Base-by-base conservation (phyloP, 1,284 basidiomycete genomes). In the Vanrija sp. region DNA sequence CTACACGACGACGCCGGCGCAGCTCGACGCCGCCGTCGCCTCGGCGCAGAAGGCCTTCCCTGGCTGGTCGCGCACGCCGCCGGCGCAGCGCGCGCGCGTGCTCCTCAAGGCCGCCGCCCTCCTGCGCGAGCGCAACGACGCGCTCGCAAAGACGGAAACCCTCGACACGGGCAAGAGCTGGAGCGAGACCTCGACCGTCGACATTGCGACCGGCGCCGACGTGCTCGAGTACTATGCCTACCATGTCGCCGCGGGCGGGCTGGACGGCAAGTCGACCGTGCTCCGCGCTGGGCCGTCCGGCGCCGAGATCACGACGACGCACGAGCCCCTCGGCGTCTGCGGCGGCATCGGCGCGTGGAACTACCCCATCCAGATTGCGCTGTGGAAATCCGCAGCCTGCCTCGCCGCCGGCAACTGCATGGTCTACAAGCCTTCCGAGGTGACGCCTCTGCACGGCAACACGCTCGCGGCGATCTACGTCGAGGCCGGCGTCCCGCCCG, bases 271-370 rank as follows among this genome's bases (percentile, higher is more conserved):
- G 54, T 42, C 54, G 35, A 56, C 54, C 8, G 43, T 56, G 6
- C 51, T 59, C 5, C 54, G 57, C 12, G 19, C 41, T 5, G 53
- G 53, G 4, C 31, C 45, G 1, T 7, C 10, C 7, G 49, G 52
- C 3, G 58, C 50, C 3, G 39, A 38, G 31, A 45, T 60, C 23
- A 53, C 56, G 45, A 61, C 59, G 6, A 38, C 27, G n/a, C 53
- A 59, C 46, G 59, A 54, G 27, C 59, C 61, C 3, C 42, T 61
- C 9, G 61, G 61, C 36, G 59, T 63, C 15, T 59, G 56, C 22
- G 61, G 59, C 3, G 61, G 59, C 9, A 61, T 63, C 44, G 54
- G 60, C 12, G 57, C 61, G 23, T 62, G 59, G 57, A 62, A 62
- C 58, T 62, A 60, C n/a, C 61, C 61, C 15, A 51, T 57, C 45